A percentile compares a stretch with the other conserved stretches of the same genome.
Evolutionary conservation across 108 stramenopile genomes (phyloP).

Genomic region (Asterionellopsis glacialis): DNA sequence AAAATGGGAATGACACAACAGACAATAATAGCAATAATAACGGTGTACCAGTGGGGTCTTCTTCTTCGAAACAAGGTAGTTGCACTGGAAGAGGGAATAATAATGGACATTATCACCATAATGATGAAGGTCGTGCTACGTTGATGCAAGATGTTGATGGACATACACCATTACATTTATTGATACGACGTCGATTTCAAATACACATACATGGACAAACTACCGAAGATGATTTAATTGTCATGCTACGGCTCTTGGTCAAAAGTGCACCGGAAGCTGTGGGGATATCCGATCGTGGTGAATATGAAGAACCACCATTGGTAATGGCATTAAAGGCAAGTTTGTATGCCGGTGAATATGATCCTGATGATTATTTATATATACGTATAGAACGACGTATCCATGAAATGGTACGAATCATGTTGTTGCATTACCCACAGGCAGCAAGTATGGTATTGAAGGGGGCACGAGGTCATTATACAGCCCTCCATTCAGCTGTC

Average conservation of each 20-base stretch:
- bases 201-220: conserved; percentile 27
- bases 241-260: conserved; percentile 41
- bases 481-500: conserved; percentile 71
- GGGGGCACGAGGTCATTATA: conserved; percentile 62
- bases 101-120: no score
- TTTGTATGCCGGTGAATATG: conserved; percentile 37
- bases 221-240: conserved; percentile 17
- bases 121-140: conserved; percentile 26
- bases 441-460: conserved; percentile 56
- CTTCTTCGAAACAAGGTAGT: no score
- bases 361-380: conserved; percentile 32
- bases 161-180: conserved; percentile 65
- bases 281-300: conserved; percentile 60
- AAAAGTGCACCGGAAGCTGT: conserved; percentile 60
- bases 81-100: no score
- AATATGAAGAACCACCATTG: conserved; percentile 75
- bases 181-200: conserved; percentile 61
- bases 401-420: conserved; percentile 56
- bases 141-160: conserved; percentile 72
- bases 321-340: conserved; percentile 71
- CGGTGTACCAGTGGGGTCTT: no score
- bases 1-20: no score
- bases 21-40: no score
- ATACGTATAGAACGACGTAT: conserved; percentile 55
- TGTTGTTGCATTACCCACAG: conserved; percentile 59